phyloP scores from a whole-genome alignment of 2,329 filamentous ascomycete genomes.

The Falciphora oryzae region DNA sequence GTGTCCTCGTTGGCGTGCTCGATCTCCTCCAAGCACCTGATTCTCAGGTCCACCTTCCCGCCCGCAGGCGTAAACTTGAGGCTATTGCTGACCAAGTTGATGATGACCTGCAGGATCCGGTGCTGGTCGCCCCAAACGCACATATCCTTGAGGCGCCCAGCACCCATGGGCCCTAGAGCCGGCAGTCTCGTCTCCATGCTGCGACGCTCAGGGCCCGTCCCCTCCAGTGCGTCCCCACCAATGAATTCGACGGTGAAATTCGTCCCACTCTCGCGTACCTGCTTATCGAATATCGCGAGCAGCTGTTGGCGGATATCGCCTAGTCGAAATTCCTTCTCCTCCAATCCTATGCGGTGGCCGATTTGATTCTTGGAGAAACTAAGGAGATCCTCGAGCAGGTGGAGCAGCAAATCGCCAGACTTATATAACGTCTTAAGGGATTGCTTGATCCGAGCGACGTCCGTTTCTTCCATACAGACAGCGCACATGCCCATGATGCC shows the following conservation, averaged over 20 bases:
- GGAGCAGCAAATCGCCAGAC: slow-evolving; percentile 72
- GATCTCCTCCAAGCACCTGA: slow-evolving; percentile 64
- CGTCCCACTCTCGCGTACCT: slow-evolving; percentile 74
- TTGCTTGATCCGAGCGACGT: slow-evolving; percentile 69
- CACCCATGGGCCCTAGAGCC: slow-evolving; percentile 56
- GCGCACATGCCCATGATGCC: slow-evolving; percentile 93
- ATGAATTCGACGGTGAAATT: slow-evolving; percentile 67
- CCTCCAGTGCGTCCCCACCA: slow-evolving; percentile 24
- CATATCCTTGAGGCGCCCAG: slow-evolving; percentile 74
- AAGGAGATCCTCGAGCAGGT: slow-evolving; percentile 81
- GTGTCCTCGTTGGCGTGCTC: slow-evolving; percentile 34
- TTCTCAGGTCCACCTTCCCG: slow-evolving; percentile 69
- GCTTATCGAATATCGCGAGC: slow-evolving; percentile 81
- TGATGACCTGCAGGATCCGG: slow-evolving; percentile 85
- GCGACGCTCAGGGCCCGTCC: slow-evolving; percentile 25
- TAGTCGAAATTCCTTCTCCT: slow-evolving; percentile 79
- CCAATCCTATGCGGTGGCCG: slow-evolving; percentile 72
- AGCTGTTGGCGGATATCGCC: slow-evolving; percentile 81
- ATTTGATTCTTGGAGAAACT: slow-evolving; percentile 96
- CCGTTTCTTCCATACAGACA: slow-evolving; percentile 87
- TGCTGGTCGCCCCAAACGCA: slow-evolving; percentile 90
- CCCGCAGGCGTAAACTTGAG: slow-evolving; percentile 81
- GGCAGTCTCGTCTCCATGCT: slow-evolving; percentile 38
- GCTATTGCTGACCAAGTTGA: slow-evolving; percentile 87
- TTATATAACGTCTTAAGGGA: slow-evolving; percentile 86